Percentiles rank a stretch among this genome's conserved stretches.
phyloP scores from a whole-genome alignment of 208 protist species.

The Crithidia bombi region DNA sequence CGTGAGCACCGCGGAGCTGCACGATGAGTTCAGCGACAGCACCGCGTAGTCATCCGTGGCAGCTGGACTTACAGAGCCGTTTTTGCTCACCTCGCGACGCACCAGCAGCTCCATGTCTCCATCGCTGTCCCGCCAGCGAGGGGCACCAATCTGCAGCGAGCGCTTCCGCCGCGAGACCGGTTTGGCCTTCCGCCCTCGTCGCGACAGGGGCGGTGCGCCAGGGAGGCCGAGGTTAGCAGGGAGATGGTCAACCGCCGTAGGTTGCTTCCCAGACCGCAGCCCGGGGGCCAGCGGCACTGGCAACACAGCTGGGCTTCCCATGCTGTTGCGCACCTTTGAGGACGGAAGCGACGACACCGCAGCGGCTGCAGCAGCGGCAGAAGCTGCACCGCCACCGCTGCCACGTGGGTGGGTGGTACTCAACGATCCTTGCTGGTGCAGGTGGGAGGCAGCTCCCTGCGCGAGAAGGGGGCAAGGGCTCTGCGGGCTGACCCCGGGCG shows the following conservation, averaged over 20 bases:
- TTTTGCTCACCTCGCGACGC: constrained; percentile 20
- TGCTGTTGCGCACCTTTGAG: too few relatives aligned
- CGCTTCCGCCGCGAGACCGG: constrained; percentile 2
- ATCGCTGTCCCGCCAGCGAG: constrained; percentile 20
- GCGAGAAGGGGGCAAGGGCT: neutral
- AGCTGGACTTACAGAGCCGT: neutral
- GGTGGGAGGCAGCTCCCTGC: neutral
- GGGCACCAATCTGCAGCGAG: constrained; percentile 6
- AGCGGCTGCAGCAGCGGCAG: neutral
- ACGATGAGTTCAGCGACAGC: constrained; percentile 7
- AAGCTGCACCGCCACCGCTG: too few relatives aligned
- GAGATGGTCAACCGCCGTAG: too few relatives aligned
- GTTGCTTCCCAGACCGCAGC: neutral
- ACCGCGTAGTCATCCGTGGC: neutral
- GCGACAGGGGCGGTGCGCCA: neutral
- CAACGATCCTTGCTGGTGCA: neutral
- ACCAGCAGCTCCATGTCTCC: constrained; percentile 18
- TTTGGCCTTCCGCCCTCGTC: neutral
- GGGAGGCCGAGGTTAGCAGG: neutral
- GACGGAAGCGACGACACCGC: neutral
- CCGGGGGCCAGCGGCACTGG: neutral
- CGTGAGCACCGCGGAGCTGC: neutral
- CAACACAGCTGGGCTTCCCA: neutral
- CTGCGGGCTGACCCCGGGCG: neutral
- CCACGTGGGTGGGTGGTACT: neutral